Base-by-base conservation (phyloP, 139 green algal genomes). In the Tetraselmis chui region DNA sequence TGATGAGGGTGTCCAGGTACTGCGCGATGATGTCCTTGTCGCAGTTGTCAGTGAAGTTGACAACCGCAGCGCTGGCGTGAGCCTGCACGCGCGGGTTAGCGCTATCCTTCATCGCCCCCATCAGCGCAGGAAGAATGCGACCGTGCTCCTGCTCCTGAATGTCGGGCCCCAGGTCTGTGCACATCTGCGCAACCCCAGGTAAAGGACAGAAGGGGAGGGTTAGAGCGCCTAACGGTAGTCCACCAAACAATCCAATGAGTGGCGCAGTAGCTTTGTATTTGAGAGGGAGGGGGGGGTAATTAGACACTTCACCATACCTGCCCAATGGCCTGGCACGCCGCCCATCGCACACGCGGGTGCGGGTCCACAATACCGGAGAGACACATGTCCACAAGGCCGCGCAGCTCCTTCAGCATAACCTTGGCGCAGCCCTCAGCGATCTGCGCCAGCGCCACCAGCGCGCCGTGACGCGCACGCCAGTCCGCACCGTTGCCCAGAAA, bases 391-490 rank as follows among this genome's bases (percentile, higher is more conserved):
- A 93, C 90, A 75, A 98, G 91, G n/a, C 81, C 80, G 29, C 86
- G 88, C 77, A 98, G 78, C 80, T 96, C 82, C 76, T 93, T 88
- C 18, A 84, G 82, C 93, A 98, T 95, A 0, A 96, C 87, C 91
- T 98, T 99, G 27, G 77, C 80, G 88, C 96, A 99, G 27, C 96
- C 96, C 89, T 99, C 96, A 26, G 96, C 96, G 81, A 99, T 98
- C 87, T 99, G 97, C 2, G 96, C 90, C 32, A 97, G 85, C 84
- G 89, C 93, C 81, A 98, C 95, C 28, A 99, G 93, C 24, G 92
- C 91, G 0, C 94, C 96, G 83, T 98, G 95, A 23, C 97, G 89
- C 88, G 97, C 94, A 80, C 90, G 88, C 97, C 97, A 99, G 84
- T 97, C 88, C 0, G 59, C 32, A 84, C 97, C 91, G 24, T 67